phyloP scores from a whole-genome alignment of 305 asterid species.

The Fraxinus ornus region DNA sequence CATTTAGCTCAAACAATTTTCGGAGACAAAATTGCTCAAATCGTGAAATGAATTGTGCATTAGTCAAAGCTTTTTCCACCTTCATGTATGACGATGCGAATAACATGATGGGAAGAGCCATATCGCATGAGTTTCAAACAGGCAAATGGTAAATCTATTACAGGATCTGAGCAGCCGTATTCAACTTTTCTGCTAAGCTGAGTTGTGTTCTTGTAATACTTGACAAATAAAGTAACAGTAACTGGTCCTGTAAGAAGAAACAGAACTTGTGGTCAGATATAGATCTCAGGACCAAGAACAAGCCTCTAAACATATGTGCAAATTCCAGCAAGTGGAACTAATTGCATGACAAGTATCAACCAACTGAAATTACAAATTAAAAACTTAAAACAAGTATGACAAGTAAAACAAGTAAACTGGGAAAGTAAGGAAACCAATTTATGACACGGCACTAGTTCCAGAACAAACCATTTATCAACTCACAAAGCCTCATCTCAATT shows the following conservation, averaged over 20 bases:
- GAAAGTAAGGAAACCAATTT: not conserved
- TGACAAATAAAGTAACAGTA: slow-evolving; percentile 74
- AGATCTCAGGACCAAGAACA: not conserved
- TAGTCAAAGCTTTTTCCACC: not conserved
- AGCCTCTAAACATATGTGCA: not conserved
- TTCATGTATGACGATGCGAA: not conserved
- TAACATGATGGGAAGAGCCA: not conserved
- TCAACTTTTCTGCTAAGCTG: slow-evolving; percentile 79
- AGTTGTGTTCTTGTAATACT: slow-evolving; percentile 98
- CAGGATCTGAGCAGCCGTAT: slow-evolving; percentile 86
- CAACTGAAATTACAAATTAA: not conserved
- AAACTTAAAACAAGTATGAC: not conserved
- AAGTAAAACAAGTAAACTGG: not conserved
- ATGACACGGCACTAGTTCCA: not conserved
- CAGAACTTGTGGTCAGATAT: not conserved
- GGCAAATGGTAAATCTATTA: slow-evolving; percentile 21
- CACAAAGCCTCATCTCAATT: not conserved
- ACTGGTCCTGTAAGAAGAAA: slow-evolving; percentile 61
- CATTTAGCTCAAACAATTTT: not conserved
- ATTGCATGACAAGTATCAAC: not conserved
- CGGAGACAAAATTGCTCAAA: slow-evolving; percentile 6
- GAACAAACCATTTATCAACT: not conserved
- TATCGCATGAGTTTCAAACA: not conserved
- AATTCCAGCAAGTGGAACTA: not conserved
- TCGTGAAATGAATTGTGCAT: slow-evolving; percentile 11